Conservation (phyloP, 441 rosid species). For the Populus trichocarpa region DNA sequence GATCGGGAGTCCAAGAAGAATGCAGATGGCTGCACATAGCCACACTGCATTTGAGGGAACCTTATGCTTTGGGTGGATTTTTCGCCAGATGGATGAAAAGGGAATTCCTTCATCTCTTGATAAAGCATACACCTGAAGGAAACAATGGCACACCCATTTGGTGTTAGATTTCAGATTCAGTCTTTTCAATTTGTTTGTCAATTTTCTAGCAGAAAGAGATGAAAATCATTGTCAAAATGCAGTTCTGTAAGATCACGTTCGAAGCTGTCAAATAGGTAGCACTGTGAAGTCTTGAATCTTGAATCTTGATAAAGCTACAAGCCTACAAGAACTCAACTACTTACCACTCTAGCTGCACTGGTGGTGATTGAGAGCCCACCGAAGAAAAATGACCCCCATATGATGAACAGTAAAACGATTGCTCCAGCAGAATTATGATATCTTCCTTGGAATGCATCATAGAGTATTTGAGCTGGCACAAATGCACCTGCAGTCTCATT, state of each 20-base stretch:
- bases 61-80: slow-evolving; percentile 48
- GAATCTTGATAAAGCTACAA: background rate
- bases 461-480: slow-evolving; percentile 61
- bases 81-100: slow-evolving; percentile 47
- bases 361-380: slow-evolving; percentile 59
- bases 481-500: slow-evolving; percentile 62
- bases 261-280: background rate
- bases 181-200: background rate
- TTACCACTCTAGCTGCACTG: slow-evolving; percentile 67
- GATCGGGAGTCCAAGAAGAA: slow-evolving; percentile 56
- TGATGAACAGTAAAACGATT: slow-evolving; percentile 44
- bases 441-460: slow-evolving; percentile 62
- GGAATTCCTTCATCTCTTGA: slow-evolving; percentile 60
- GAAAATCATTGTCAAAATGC: background rate
- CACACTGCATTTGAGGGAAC: slow-evolving; percentile 61
- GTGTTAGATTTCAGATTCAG: background rate
- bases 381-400: slow-evolving; percentile 70
- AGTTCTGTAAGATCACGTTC: background rate
- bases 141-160: background rate
- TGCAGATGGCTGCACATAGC: slow-evolving; percentile 52
- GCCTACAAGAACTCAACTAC: background rate
- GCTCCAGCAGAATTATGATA: slow-evolving; percentile 53
- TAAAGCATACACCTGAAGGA: slow-evolving; percentile 50
- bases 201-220: background rate
- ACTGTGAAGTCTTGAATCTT: background rate